Evolutionary conservation across 345 rosid species (phyloP), one percentile per base, ranked within the genome.

Genomic region (Salix purpurea): DNA sequence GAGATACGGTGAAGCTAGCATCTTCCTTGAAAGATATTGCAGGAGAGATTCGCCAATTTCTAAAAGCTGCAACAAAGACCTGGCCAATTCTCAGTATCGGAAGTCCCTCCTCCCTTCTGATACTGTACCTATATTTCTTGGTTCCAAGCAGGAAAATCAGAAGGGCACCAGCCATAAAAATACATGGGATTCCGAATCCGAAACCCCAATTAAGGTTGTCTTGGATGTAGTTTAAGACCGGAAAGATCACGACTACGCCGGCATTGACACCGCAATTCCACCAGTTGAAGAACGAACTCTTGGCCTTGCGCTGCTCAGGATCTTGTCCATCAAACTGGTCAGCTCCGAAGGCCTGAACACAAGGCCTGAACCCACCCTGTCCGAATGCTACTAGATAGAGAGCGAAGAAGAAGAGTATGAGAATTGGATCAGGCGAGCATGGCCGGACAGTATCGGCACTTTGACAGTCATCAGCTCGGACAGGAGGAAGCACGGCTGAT

Each of bases 191-290:
- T 26, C 79, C 79, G 30, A 80, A 80, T 5, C 83, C 83, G 4
- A 80, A 56, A n/a, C 69, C 72, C 83, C 83, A 76, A n/a, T 65
- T 80, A 16, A 80, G 73, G 67, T 80, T 80, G 28, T 80, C 83
- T 72, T 80, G 79, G 61, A 80, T 76, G 69, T 76, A 80, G 64
- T 52, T 69, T 30, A 76, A 23, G n/a, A 68, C 18, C 18, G 62
- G 2, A 4, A 24, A 3, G 18, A 68, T 28, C 2, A 26, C 3
- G 13, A 62, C 19, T 15, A 12, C 11, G 16, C 58, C 68, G 2
- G 44, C 10, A 26, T 5, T n/a, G 26, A 62, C 12, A 12, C 40
- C 19, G 7, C 62, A 73, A 40, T 73, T 24, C 58, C 69, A 73
- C 76, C 69, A 73, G 1, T 73, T 73, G 34, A 73, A 73, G 28